phyloP scores from a whole-genome alignment of 495 filamentous ascomycete genomes.

The Glonium stellatum region DNA sequence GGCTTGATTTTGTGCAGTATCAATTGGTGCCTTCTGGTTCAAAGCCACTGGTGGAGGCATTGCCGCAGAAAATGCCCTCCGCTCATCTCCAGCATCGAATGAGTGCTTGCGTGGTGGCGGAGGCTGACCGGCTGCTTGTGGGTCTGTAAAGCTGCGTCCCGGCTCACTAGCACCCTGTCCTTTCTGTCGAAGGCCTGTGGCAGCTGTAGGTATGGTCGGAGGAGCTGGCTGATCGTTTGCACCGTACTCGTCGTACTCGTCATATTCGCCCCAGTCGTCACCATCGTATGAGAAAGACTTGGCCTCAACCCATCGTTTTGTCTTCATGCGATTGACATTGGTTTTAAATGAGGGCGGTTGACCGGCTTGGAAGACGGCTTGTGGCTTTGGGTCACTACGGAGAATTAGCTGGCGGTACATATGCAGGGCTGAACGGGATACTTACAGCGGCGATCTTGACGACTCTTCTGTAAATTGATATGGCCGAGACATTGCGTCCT shows the following conservation, averaged over 20 bases:
- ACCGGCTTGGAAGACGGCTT: constrained; percentile 29
- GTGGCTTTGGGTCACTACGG: constrained; percentile 29
- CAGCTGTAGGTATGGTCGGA: constrained; percentile 24
- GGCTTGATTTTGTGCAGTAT: background rate
- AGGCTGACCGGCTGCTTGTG: constrained; percentile 23
- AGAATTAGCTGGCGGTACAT: constrained; percentile 4
- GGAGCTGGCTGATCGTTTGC: constrained; percentile 46
- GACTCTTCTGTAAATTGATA: constrained; percentile 31
- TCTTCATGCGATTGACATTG: constrained; percentile 86
- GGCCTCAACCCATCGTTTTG: constrained; percentile 90
- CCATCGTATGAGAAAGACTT: constrained; percentile 84
- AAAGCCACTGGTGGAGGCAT: background rate
- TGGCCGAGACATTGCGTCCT: constrained; percentile 35
- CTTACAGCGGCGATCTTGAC: constrained; percentile 26
- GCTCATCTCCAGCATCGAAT: constrained; percentile 47
- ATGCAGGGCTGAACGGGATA: background rate
- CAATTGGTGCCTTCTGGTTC: background rate
- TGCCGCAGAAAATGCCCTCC: constrained; percentile 28
- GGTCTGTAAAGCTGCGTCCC: constrained; percentile 29
- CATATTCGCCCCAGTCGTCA: constrained; percentile 86
- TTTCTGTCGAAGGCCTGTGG: constrained; percentile 28
- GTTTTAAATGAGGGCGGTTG: constrained; percentile 57
- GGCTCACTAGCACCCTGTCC: constrained; percentile 31
- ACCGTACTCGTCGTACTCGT: constrained; percentile 68
- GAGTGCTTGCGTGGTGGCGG: constrained; percentile 34